Base-by-base conservation (phyloP, 352 stramenopile genomes). In the Globisporangium ultimum region DNA sequence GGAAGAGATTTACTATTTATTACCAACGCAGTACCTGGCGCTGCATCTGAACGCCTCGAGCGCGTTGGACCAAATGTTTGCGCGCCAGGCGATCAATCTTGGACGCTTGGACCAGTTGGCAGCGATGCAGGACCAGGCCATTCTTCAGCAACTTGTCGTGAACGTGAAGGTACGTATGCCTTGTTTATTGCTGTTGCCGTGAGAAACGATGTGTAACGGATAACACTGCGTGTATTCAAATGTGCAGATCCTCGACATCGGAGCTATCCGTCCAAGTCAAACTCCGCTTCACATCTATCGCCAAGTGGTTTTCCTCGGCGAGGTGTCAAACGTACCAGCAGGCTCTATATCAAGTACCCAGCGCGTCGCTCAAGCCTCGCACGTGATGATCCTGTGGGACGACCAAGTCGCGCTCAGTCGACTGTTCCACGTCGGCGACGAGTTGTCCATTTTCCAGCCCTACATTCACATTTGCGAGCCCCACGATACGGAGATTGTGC, bases 371-470 rank as follows among this genome's bases (percentile, higher is more conserved):
- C 63, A 72, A 62, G 62, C 58, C 0, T 74, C 79, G 14, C 75
- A 87, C 45, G 60, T 85, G 53, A 72, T 87, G 45, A 71, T 89
- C 21, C 54, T 89, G 3, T 89, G 80, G 80, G 80, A 88, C 34
- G 80, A 89, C 13, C 80, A 89, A 67, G 78, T 87, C 18, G 70
- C 70, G 18, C 70, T 89, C 11, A 89, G 80, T 66, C 73, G 70
- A 0, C 53, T 89, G 3, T 88, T 88, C 57, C 66, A 70, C 42
- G 67, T 89, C 24, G 78, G 72, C 0, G 80, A 88, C 41, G 75
- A 66, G n/a, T 60, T 89, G 11, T 69, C 65, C n/a, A 45, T 89
- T 14, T 75, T 86, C 20, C 70, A 89, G 49, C 80, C 80, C 15
- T 89, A 86, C 38, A 66, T 89, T 2, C 77, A 88, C 56, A 61